phyloP scores from a whole-genome alignment of 176 grass and related monocot species.

The Zoysia japonica region DNA sequence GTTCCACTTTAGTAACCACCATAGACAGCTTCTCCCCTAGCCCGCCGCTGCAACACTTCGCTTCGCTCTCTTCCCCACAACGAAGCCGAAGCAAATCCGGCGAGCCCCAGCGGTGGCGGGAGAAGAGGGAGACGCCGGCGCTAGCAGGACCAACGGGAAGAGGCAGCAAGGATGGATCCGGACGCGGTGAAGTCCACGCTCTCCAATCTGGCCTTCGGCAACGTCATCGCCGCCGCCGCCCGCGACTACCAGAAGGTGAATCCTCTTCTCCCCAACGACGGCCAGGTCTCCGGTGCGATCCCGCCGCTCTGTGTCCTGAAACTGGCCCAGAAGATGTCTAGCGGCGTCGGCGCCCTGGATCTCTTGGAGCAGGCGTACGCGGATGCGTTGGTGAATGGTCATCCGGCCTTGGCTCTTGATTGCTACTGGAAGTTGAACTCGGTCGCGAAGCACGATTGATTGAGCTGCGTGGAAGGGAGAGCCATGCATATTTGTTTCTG shows the following conservation, averaged over 20 bases:
- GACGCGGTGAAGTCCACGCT: slow-evolving; percentile 74
- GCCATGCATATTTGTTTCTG: background rate
- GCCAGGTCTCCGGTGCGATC: background rate
- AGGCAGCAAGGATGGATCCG: slow-evolving; percentile 68
- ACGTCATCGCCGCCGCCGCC: slow-evolving; percentile 84
- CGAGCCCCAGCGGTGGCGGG: slow-evolving; percentile 8
- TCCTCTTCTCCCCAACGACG: background rate
- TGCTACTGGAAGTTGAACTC: background rate
- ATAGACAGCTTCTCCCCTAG: too few relatives aligned
- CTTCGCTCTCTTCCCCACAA: background rate
- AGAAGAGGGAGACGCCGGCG: background rate
- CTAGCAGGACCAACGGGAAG: background rate
- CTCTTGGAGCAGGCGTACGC: background rate
- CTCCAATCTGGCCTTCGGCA: slow-evolving; percentile 75
- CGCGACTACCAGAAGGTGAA: slow-evolving; percentile 94
- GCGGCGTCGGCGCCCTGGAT: slow-evolving; percentile 6
- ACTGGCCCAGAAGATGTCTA: background rate
- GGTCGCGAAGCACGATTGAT: background rate
- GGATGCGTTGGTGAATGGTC: background rate
- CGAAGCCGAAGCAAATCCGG: slow-evolving; percentile 19
- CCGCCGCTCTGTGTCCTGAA: background rate
- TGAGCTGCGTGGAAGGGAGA: background rate
- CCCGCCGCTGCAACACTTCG: too few relatives aligned
- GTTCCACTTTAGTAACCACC: background rate
- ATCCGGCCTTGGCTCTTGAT: background rate